A percentile compares a stretch with the other conserved stretches of the same genome.
Conservation (phyloP, 805 yeast species). For the Babjeviella inositovora region DNA sequence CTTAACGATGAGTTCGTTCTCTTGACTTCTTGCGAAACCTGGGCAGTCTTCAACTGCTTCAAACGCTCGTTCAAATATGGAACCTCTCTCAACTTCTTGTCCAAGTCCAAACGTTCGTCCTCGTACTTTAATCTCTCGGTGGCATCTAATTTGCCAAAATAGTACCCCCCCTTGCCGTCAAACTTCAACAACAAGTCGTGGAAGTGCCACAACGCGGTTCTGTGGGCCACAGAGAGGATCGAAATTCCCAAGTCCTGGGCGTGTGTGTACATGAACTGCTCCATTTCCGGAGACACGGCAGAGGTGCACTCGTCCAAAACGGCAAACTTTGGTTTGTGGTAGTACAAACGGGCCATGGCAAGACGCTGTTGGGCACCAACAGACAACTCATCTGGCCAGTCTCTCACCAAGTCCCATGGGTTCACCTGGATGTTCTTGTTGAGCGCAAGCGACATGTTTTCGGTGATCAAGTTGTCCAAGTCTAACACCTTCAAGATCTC, state of each 20-base stretch:
- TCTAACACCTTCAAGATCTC: conserved; percentile 41
- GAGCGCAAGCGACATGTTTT: conserved; percentile 15
- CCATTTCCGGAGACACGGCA: conserved; percentile 83
- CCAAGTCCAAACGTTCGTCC: conserved; percentile 60
- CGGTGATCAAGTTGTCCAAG: conserved; percentile 37
- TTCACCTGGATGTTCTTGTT: conserved; percentile 10
- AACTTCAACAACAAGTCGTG: conserved; percentile 73
- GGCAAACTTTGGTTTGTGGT: conserved; percentile 86
- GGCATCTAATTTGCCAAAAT: conserved; percentile 51
- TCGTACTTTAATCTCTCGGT: conserved; percentile 57
- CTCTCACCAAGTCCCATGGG: conserved; percentile 53
- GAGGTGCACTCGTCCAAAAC: conserved; percentile 94
- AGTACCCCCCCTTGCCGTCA: conserved; percentile 68
- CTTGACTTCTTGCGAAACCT: conserved; percentile 19
- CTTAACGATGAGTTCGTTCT: too few relatives aligned
- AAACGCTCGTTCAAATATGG: conserved; percentile 54
- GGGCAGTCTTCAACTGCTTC: conserved; percentile 40
- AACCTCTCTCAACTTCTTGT: conserved; percentile 53
- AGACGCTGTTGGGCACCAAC: conserved; percentile 87
- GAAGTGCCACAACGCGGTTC: conserved; percentile 87
- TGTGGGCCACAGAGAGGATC: conserved; percentile 78
- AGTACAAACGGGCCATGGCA: conserved; percentile 86
- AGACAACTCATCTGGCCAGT: conserved; percentile 82
- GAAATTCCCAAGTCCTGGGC: conserved; percentile 73
- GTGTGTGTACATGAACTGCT: conserved; percentile 72